These are phyloP conservation scores for Gossypium ekmanianum DNA, from an alignment of 345 rosid species.

Conservation along the genomic window DNA sequence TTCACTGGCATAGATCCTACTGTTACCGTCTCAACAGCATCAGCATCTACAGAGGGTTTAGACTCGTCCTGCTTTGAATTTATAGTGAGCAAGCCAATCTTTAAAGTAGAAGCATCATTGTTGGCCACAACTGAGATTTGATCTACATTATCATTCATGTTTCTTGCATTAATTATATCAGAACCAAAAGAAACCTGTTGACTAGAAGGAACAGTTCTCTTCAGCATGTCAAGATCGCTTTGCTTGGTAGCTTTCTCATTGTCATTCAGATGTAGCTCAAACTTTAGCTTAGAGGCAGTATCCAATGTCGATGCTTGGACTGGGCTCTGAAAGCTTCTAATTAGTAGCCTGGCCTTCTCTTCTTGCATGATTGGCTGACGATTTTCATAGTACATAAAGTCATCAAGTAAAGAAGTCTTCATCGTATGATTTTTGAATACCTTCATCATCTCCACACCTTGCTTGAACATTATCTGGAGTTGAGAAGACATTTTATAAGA, in stretches of 20 bases:
- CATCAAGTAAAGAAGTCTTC: constrained; percentile 77
- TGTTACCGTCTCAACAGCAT: constrained; percentile 36
- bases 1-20: constrained; percentile 73
- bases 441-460: constrained; percentile 81
- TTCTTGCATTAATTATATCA: constrained; percentile 19
- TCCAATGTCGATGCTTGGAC: constrained; percentile 37
- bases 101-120: constrained; percentile 25
- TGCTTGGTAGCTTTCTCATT: constrained; percentile 20
- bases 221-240: constrained; percentile 17
- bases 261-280: constrained; percentile 21
- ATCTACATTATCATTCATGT: constrained; percentile 7
- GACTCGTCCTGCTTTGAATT: constrained; percentile 29
- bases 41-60: constrained; percentile 21
- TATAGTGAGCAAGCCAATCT: constrained; percentile 34
- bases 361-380: constrained; percentile 80
- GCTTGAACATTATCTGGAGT: constrained; percentile 64
- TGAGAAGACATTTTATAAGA: neutral
- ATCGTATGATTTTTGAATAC: constrained; percentile 53
- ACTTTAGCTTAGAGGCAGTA: constrained; percentile 33
- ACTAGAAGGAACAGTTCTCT: constrained; percentile 16
- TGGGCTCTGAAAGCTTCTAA: constrained; percentile 44
- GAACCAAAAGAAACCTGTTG: constrained; percentile 19
- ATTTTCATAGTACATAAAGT: constrained; percentile 74
- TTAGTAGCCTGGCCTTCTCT: constrained; percentile 51
- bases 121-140: constrained; percentile 16